Conservation (phyloP, 352 stramenopile species). For the Hyaloperonospora brassicae region DNA sequence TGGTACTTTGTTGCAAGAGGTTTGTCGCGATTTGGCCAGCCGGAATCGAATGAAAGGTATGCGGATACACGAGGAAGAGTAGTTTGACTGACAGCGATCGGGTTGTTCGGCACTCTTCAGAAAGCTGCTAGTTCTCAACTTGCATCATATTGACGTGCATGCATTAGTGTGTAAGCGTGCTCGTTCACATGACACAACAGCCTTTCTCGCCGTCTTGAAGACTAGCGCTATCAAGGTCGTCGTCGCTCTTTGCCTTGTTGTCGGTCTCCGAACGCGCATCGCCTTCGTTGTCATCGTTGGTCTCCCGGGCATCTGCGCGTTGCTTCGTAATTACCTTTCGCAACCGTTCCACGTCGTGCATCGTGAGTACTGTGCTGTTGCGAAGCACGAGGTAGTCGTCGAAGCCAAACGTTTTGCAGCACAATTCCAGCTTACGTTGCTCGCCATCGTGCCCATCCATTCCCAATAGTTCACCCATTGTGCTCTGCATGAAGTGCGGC, state of each 20-base stretch:
- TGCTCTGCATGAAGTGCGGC: constrained; percentile 62
- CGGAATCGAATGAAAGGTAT: too few relatives aligned
- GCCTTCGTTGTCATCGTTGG: constrained; percentile 1
- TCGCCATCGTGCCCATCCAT: constrained; percentile 37
- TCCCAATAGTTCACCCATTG: constrained; percentile 50
- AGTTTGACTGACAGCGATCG: too few relatives aligned
- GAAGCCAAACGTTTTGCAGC: constrained; percentile 49
- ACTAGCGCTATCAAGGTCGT: constrained; percentile 19
- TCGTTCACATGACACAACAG: constrained; percentile 29
- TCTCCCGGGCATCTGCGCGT: constrained; percentile 10
- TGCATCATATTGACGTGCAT: too few relatives aligned
- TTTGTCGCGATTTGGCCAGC: too few relatives aligned
- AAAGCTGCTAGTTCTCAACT: too few relatives aligned
- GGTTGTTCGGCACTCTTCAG: too few relatives aligned
- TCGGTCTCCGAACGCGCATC: constrained; percentile 8
- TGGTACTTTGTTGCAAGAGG: too few relatives aligned
- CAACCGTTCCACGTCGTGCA: constrained; percentile 61
- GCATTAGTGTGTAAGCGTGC: neutral
- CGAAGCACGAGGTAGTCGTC: constrained; percentile 61
- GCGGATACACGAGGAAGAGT: too few relatives aligned
- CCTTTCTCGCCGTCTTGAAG: constrained; percentile 23
- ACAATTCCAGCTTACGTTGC: constrained; percentile 49
- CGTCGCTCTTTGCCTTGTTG: constrained; percentile 17
- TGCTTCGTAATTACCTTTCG: constrained; percentile 39
- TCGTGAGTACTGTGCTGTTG: constrained; percentile 77